Evolutionary conservation across 257 asterid species (phyloP).

Genomic region (Solanum bukasovii): DNA sequence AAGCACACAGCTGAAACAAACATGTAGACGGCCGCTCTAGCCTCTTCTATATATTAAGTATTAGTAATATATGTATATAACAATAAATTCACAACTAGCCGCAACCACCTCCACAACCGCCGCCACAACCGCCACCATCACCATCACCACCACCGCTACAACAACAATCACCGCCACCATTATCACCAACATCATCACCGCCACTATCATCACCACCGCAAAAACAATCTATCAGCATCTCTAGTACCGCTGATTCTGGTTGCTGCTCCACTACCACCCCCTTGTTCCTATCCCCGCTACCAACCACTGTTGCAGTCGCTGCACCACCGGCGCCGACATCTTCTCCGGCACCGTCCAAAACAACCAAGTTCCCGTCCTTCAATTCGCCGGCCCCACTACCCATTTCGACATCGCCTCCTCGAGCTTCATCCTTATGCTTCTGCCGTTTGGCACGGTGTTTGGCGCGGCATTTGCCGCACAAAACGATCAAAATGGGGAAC

Average conservation of each 20-base stretch:
- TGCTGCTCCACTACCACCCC: background rate
- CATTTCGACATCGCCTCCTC: background rate
- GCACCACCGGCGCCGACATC: background rate
- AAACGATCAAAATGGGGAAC: background rate
- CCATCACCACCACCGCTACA: too few relatives aligned
- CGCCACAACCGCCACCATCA: too few relatives aligned
- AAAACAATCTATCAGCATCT: background rate
- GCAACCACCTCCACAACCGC: too few relatives aligned
- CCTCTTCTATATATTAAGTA: too few relatives aligned
- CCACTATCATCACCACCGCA: background rate
- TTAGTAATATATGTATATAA: too few relatives aligned
- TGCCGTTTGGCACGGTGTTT: too few relatives aligned
- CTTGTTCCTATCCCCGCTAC: background rate
- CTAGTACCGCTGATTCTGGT: too few relatives aligned
- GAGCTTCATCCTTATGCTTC: background rate
- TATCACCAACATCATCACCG: background rate
- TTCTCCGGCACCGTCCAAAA: background rate
- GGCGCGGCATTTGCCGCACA: background rate
- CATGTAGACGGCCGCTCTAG: too few relatives aligned
- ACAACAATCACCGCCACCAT: background rate
- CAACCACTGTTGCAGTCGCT: background rate
- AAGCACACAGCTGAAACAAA: fast-evolving
- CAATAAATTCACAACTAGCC: too few relatives aligned
- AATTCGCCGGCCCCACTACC: background rate
- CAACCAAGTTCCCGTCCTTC: background rate